Conservation (phyloP, 495 filamentous ascomycete species). For the Cercophora sp. region DNA sequence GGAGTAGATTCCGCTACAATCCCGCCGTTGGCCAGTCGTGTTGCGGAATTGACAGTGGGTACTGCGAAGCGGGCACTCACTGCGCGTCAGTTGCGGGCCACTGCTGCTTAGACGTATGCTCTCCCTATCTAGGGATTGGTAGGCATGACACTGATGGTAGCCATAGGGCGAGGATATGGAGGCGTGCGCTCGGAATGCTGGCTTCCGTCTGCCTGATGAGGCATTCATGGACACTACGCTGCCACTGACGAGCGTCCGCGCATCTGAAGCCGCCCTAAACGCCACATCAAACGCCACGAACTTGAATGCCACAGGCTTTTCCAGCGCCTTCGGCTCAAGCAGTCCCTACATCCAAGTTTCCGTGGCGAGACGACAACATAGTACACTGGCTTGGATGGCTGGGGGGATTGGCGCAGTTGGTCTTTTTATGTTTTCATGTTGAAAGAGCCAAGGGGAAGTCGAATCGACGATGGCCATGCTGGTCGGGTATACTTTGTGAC, state of each 20-base stretch:
- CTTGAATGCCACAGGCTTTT: not conserved
- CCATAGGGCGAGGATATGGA: constrained; percentile 35
- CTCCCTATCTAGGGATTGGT: not conserved
- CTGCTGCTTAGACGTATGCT: constrained; percentile 39
- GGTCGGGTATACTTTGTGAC: too few species aligned
- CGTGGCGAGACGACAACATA: constrained; percentile 10
- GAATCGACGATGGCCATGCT: too few species aligned
- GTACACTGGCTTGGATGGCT: constrained; percentile 15
- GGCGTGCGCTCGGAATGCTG: constrained; percentile 33
- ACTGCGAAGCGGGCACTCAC: constrained; percentile 33
- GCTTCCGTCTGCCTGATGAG: constrained; percentile 25
- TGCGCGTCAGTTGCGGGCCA: constrained; percentile 41
- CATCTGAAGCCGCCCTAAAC: not conserved
- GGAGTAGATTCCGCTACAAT: constrained; percentile 35
- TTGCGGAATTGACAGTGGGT: constrained; percentile 34
- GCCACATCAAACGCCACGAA: not conserved
- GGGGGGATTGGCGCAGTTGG: constrained; percentile 18
- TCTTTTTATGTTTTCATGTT: constrained; percentile 22
- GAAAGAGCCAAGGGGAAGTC: too few species aligned
- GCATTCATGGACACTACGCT: not conserved
- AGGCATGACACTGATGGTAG: constrained; percentile 3
- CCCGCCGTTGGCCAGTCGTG: constrained; percentile 37
- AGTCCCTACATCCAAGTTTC: constrained; percentile 14
- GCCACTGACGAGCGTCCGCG: not conserved
- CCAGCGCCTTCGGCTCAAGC: not conserved